phyloP scores from a whole-genome alignment of 352 stramenopile species.

The Pythium volutum region DNA sequence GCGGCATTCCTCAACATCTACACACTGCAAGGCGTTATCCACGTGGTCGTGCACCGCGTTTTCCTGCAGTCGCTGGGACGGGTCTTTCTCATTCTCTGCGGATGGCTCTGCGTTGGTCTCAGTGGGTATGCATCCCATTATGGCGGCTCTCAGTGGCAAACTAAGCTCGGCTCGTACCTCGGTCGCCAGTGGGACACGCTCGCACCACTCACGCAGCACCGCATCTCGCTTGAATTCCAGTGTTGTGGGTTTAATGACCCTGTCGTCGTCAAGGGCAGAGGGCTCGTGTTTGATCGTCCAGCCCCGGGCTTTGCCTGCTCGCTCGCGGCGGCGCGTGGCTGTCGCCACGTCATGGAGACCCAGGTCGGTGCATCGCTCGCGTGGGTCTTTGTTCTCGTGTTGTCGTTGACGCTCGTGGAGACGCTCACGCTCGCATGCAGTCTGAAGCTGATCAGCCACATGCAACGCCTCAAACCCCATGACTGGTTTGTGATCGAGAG shows the following conservation, averaged over 20 bases:
- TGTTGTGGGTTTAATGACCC: constrained; percentile 40
- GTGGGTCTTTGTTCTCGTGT: constrained; percentile 16
- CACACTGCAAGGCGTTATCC: constrained; percentile 12
- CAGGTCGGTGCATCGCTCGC: constrained; percentile 19
- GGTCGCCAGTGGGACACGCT: constrained; percentile 31
- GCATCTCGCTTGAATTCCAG: constrained; percentile 27
- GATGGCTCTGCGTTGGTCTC: constrained; percentile 25
- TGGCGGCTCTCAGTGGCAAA: neutral
- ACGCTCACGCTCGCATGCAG: constrained; percentile 5
- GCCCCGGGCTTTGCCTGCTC: constrained; percentile 23
- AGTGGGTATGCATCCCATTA: constrained; percentile 15
- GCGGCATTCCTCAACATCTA: constrained; percentile 24
- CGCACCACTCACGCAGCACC: constrained; percentile 19
- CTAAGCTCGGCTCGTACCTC: constrained; percentile 16
- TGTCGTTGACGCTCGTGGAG: constrained; percentile 19
- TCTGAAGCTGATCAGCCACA: constrained; percentile 3
- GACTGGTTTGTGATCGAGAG: constrained; percentile 33
- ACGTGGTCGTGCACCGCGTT: constrained; percentile 16
- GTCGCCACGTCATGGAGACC: constrained; percentile 17
- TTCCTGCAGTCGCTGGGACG: constrained; percentile 22
- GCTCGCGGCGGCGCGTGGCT: constrained; percentile 18
- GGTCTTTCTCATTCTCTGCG: constrained; percentile 11
- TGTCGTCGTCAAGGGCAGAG: constrained; percentile 18
- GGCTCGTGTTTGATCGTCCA: constrained; percentile 24
- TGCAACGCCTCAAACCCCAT: constrained; percentile 11